A percentile compares a stretch with the other conserved stretches of the same genome.
phyloP scores from a whole-genome alignment of 1,284 basidiomycete species.

The Puccinia hordei region DNA sequence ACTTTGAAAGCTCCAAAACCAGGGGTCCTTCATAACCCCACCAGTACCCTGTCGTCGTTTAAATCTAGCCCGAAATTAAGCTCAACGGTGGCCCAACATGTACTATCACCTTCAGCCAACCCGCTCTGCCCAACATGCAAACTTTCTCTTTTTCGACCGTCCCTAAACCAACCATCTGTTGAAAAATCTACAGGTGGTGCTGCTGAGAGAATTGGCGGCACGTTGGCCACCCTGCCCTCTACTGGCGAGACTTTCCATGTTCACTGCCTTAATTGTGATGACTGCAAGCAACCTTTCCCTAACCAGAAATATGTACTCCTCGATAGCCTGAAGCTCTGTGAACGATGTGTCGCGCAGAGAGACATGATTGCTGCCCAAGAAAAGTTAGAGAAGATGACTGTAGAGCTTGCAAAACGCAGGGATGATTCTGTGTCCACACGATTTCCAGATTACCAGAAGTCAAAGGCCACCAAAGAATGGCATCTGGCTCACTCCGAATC shows the following conservation, averaged over 20 bases:
- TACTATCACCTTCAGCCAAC: conserved; percentile 42
- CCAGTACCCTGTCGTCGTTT: conserved; percentile 12
- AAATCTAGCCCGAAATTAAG: conserved; percentile 4
- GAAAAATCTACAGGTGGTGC: background rate
- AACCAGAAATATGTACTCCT: conserved; percentile 39
- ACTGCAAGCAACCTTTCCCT: conserved; percentile 32
- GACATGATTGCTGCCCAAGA: conserved; percentile 32
- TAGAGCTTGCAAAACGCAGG: conserved; percentile 1
- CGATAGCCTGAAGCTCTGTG: conserved; percentile 30
- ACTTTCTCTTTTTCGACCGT: conserved; percentile 36
- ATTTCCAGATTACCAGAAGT: conserved; percentile 15
- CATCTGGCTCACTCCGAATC: conserved; percentile 17
- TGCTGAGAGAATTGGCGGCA: background rate
- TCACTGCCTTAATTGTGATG: conserved; percentile 39
- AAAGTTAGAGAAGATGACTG: conserved; percentile 23
- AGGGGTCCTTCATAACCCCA: background rate
- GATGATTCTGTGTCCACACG: background rate
- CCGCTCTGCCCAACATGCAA: conserved; percentile 47
- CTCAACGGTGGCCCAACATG: conserved; percentile 7
- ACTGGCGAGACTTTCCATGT: conserved; percentile 48
- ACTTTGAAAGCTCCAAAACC: background rate
- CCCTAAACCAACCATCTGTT: background rate
- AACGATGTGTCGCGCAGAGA: conserved; percentile 34
- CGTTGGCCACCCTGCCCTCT: conserved; percentile 38
- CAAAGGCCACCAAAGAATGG: conserved; percentile 17